Percentiles rank a stretch among this genome's conserved stretches.
phyloP scores from a whole-genome alignment of 139 green algal genomes.

The Micractinium conductrix region DNA sequence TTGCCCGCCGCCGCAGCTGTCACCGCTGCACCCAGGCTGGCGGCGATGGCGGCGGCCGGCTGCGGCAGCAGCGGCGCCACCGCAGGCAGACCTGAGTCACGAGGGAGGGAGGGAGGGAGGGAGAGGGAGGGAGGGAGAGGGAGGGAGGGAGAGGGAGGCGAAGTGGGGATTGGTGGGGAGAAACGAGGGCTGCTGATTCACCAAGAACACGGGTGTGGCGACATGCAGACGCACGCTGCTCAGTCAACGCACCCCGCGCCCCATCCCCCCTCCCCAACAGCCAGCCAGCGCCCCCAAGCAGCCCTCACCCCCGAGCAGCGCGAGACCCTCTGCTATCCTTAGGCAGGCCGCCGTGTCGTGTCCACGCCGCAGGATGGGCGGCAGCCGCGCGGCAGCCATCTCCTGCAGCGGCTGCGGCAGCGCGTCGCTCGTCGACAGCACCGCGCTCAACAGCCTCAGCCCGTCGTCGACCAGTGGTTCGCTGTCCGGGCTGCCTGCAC shows the following conservation, averaged over 20 bases:
- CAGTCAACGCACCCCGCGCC: no score
- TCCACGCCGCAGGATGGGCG: constrained; percentile 56
- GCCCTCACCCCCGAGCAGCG: constrained; percentile 55
- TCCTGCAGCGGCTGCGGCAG: constrained; percentile 43
- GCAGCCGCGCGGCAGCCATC: constrained; percentile 59
- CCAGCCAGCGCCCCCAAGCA: no score
- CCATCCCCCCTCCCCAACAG: no score
- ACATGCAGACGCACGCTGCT: no score
- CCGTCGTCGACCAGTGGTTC: constrained; percentile 76
- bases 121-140: no score
- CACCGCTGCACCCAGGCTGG: constrained; percentile 8
- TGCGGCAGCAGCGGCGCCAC: constrained; percentile 20
- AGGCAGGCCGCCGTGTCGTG: constrained; percentile 63
- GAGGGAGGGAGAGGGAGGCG: no score
- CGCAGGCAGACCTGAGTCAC: constrained; percentile 32
- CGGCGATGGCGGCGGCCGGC: constrained; percentile 15
- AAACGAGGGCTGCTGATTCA: background rate
- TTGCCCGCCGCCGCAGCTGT: background rate
- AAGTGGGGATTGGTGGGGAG: no score
- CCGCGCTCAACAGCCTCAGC: constrained; percentile 42
- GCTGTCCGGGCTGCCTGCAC: constrained; percentile 44
- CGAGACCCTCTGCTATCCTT: constrained; percentile 67
- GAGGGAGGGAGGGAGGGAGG: no score
- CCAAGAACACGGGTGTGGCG: background rate
- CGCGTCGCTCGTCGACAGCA: constrained; percentile 27